phyloP scores from a whole-genome alignment of 139 green algal species.

The Volvox reticuliferus region DNA sequence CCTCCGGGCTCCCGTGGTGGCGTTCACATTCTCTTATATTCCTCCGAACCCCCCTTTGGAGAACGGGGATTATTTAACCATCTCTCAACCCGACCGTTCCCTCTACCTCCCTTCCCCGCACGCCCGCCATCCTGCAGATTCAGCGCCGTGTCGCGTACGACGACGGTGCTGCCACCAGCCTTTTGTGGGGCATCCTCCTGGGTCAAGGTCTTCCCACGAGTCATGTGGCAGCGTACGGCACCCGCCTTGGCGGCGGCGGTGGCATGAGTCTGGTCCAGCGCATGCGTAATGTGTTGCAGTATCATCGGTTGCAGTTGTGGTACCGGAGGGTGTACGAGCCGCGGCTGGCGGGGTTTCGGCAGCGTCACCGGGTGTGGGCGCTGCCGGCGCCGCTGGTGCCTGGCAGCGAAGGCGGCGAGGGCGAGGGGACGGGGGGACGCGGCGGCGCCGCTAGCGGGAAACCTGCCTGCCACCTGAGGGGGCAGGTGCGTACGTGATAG shows the following conservation, averaged over 20 bases:
- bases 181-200: conserved; percentile 25
- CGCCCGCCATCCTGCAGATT: neutral
- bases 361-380: neutral
- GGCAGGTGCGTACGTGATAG: neutral
- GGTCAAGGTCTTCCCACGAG: conserved; percentile 19
- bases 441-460: neutral
- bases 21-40: too few relatives aligned
- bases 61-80: too few relatives aligned
- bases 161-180: neutral
- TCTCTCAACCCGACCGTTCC: too few relatives aligned
- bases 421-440: neutral
- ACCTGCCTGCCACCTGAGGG: neutral
- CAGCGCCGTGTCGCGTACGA: conserved; percentile 22
- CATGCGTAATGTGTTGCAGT: conserved; percentile 2
- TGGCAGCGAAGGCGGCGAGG: neutral
- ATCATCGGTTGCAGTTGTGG: conserved; percentile 31
- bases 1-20: too few relatives aligned
- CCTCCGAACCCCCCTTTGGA: too few relatives aligned
- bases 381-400: neutral
- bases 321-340: neutral
- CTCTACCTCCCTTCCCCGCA: neutral
- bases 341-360: conserved; percentile 7
- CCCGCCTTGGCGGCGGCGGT: conserved; percentile 23
- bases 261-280: neutral
- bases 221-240: conserved; percentile 36